Evolutionary conservation across 495 filamentous ascomycete genomes (phyloP), one percentile per base, ranked within the genome.

Genomic region (Penicillium salamii): DNA sequence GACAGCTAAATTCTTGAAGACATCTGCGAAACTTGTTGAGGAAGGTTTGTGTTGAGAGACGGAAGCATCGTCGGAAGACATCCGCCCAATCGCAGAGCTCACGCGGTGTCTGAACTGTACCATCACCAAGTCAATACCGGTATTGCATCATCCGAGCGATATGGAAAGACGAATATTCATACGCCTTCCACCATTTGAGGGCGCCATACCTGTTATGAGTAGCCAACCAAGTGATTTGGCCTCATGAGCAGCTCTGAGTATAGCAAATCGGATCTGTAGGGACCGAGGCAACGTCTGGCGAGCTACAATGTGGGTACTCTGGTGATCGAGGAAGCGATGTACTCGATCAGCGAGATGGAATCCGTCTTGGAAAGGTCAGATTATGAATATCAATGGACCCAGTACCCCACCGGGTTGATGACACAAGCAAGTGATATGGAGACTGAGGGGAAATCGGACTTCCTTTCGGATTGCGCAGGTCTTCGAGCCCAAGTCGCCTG

Each of bases 21-120:
- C 73, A 67, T 71, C 70, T 34, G 69, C 67, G 54, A 75, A 70
- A 40, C 61, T 73, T 28, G 70, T 68, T 38, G 70, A 64, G 47
- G 71, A 63, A 33, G 63, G 55, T 56, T 74, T 74, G 31, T 55
- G 55, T 34, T 67, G 62, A 29, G 68, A 60, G 44, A 65, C 49
- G 34, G 57, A 55, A 63, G 55, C 73, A 75, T 76, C 70, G 59
- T 72, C 71, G 65, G 70, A 63, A 72, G 69, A 69, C 71, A 76
- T 74, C 59, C 70, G 71, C 66, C 62, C 59, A 41, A 39, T 46
- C 61, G 38, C 47, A 40, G 45, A 53, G 19, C 13, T 35, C 54
- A 50, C 13, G 35, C 20, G 40, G 24, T 21, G 7, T 40, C 13
- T 23, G 8, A 48, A 40, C 46, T 48, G 40, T 33, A 21, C 15